These are phyloP conservation scores for Citrullus amarus DNA, from an alignment of 306 rosid species.

Conservation along the genomic window DNA sequence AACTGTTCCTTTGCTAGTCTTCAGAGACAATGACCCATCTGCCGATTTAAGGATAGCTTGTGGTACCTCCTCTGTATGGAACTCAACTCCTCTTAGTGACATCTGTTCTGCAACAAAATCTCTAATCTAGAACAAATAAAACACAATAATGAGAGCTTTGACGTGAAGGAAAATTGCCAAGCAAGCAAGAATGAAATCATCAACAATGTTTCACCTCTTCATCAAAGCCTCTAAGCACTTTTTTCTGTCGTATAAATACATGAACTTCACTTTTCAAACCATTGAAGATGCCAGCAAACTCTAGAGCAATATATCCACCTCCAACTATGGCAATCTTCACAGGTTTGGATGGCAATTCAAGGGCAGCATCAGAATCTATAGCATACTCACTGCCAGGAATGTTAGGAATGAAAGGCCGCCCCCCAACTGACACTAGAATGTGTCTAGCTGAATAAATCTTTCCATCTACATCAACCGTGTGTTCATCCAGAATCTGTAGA, in stretches of 20 bases:
- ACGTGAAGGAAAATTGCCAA: not conserved
- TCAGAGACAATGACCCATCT: conserved; percentile 77
- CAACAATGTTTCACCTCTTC: conserved; percentile 59
- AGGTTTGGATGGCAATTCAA: conserved; percentile 84
- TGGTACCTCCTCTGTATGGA: conserved; percentile 79
- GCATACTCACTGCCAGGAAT: conserved; percentile 76
- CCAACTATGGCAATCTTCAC: conserved; percentile 90
- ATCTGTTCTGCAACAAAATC: conserved; percentile 76
- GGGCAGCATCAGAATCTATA: conserved; percentile 96
- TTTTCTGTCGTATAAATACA: conserved; percentile 75
- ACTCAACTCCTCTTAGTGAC: conserved; percentile 74
- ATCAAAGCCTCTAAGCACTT: conserved; percentile 90
- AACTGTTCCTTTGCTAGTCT: conserved; percentile 71
- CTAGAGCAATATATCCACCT: conserved; percentile 95
- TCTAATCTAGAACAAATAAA: conserved; percentile 51
- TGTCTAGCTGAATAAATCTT: conserved; percentile 73
- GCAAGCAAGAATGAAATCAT: not conserved
- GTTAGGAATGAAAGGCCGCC: conserved; percentile 89
- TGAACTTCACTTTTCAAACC: conserved; percentile 73
- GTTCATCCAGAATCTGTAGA: conserved; percentile 68
- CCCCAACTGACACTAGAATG: conserved; percentile 78
- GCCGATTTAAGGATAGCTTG: conserved; percentile 60
- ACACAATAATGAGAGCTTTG: not conserved
- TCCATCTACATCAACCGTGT: conserved; percentile 80
- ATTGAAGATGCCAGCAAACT: conserved; percentile 93